These are phyloP conservation scores for Aureobasidium namibiae DNA, from an alignment of 2,329 filamentous ascomycete species.

Conservation along the genomic window DNA sequence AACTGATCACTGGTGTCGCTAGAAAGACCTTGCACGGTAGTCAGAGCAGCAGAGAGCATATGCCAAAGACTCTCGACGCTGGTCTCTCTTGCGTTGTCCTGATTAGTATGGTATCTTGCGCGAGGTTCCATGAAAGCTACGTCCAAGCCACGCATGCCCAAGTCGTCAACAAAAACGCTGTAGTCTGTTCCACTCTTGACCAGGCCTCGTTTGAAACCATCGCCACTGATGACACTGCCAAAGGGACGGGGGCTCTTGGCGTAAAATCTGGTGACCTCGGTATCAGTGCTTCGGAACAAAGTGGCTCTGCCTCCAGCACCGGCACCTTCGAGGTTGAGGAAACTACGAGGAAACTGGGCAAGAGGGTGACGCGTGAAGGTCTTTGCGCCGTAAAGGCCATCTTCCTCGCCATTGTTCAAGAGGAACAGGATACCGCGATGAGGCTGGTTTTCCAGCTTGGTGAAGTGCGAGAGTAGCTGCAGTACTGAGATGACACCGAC, in stretches of 20 bases:
- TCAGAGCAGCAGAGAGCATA: constrained; percentile 80
- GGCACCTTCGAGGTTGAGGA: constrained; percentile 90
- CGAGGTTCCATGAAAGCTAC: constrained; percentile 85
- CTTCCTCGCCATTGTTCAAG: constrained; percentile 94
- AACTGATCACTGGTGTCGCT: constrained; percentile 61
- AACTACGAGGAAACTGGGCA: constrained; percentile 71
- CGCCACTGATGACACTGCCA: constrained; percentile 70
- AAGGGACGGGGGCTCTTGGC: constrained; percentile 65
- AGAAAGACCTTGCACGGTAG: constrained; percentile 64
- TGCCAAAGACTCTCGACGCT: constrained; percentile 73
- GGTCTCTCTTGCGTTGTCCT: constrained; percentile 77
- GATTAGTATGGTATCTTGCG: constrained; percentile 79
- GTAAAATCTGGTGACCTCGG: constrained; percentile 76
- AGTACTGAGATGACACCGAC: constrained; percentile 80
- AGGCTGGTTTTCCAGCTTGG: constrained; percentile 58
- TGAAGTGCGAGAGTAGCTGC: constrained; percentile 82
- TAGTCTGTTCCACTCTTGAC: constrained; percentile 88
- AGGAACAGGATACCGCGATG: constrained; percentile 73
- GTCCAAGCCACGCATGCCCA: constrained; percentile 81
- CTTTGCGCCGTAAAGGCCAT: constrained; percentile 77
- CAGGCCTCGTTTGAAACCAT: constrained; percentile 72
- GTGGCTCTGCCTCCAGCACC: constrained; percentile 83
- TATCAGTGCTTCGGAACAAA: constrained; percentile 80
- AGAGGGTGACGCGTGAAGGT: constrained; percentile 79
- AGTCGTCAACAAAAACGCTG: constrained; percentile 65